phyloP scores from a whole-genome alignment of 306 rosid genomes.

The Citrullus colocynthis region DNA sequence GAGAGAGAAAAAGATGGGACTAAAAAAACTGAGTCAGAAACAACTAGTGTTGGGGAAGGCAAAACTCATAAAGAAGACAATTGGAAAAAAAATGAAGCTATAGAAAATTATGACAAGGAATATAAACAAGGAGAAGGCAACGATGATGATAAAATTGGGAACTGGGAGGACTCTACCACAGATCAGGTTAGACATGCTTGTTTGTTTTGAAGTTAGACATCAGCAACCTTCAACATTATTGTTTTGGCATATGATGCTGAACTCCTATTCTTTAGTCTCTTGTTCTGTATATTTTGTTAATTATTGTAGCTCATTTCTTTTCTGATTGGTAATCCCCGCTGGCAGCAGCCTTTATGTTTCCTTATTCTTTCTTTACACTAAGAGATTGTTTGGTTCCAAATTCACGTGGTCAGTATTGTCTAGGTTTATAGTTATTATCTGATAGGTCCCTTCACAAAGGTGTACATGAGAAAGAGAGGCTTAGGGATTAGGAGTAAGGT shows the following conservation, averaged over 20 bases:
- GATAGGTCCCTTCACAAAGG: no score
- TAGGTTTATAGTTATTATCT: neutral
- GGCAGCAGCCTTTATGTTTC: neutral
- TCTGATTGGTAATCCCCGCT: neutral
- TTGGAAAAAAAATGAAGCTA: constrained; percentile 23
- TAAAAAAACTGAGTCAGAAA: constrained; percentile 51
- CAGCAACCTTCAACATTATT: neutral
- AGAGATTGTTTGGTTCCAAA: neutral
- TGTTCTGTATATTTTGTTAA: neutral
- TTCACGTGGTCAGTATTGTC: neutral
- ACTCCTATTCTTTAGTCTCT: neutral
- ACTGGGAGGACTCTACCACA: constrained; percentile 24
- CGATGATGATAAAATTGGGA: constrained; percentile 28
- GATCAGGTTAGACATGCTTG: constrained; percentile 35
- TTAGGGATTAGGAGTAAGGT: no score
- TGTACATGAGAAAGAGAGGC: no score
- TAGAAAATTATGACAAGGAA: constrained; percentile 22
- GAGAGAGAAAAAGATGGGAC: constrained; percentile 41
- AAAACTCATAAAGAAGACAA: constrained; percentile 24
- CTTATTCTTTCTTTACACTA: neutral
- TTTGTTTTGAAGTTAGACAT: neutral
- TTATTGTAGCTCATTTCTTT: neutral
- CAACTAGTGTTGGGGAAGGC: constrained; percentile 21
- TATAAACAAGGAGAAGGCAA: constrained; percentile 22
- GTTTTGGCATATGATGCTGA: neutral